phyloP scores from a whole-genome alignment of 768 basidiomycete genomes.

The Phaffia tasmanica region DNA sequence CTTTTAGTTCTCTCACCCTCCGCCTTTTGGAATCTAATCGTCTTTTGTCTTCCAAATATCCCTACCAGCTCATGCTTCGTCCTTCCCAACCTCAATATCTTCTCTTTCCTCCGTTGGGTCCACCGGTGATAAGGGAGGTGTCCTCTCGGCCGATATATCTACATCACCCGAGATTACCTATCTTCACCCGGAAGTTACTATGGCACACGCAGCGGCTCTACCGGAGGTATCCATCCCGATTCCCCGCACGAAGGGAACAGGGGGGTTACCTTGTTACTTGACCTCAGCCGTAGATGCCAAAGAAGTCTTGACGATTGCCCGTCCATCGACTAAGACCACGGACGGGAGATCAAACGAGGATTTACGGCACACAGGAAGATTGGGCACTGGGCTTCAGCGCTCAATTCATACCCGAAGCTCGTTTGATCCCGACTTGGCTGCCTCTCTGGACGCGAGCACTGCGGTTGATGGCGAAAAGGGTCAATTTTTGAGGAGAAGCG shows the following conservation, averaged over 20 bases:
- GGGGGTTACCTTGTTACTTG: too few species aligned
- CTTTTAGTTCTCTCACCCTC: constrained; percentile 17
- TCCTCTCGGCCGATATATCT: background rate
- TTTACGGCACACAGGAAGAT: too few species aligned
- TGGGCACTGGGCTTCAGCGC: too few species aligned
- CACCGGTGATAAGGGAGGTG: background rate
- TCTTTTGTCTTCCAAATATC: constrained; percentile 34
- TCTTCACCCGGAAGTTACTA: background rate
- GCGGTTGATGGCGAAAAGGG: constrained; percentile 6
- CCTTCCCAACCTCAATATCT: constrained; percentile 7
- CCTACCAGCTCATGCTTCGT: constrained; percentile 32
- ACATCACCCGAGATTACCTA: background rate
- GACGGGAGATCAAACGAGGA: too few species aligned
- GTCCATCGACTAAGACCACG: too few species aligned
- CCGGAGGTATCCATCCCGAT: too few species aligned
- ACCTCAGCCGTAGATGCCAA: too few species aligned
- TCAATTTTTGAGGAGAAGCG: constrained; percentile 12
- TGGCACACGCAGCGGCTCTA: background rate
- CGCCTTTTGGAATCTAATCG: constrained; percentile 10
- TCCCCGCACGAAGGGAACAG: too few species aligned
- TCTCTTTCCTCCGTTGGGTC: constrained; percentile 4
- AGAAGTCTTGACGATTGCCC: too few species aligned
- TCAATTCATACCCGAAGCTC: too few species aligned
- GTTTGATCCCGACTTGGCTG: background rate
- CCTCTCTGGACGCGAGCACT: background rate